These are phyloP conservation scores for Chrysanthemum seticuspe DNA, from an alignment of 129 eudicot genomes.

Conservation along the genomic window DNA sequence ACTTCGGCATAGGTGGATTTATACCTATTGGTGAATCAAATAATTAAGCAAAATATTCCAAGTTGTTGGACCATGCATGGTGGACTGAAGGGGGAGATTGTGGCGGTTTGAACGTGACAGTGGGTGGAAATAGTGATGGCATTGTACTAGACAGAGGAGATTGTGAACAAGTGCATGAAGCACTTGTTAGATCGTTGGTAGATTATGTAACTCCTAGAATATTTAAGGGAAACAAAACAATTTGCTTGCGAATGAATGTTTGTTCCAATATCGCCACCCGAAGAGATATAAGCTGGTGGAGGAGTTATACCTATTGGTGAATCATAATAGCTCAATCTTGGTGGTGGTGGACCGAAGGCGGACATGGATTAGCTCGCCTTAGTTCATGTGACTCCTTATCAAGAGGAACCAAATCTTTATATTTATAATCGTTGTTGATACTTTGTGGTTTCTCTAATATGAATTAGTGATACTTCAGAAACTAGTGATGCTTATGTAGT, in stretches of 20 bases:
- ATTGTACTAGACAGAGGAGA: conserved; percentile 16
- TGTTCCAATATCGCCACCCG: conserved; percentile 10
- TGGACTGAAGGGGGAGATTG: conserved; percentile 24
- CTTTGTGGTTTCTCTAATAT: too few species aligned
- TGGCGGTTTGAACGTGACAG: conserved; percentile 24
- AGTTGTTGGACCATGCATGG: background rate
- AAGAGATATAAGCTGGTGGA: too few species aligned
- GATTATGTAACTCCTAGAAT: conserved; percentile 18
- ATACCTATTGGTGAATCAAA: conserved; percentile 23
- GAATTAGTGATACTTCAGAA: too few species aligned
- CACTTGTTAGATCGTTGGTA: conserved; percentile 17
- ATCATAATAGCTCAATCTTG: too few species aligned
- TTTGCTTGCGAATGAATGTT: conserved; percentile 14
- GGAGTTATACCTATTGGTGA: too few species aligned
- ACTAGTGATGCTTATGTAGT: too few species aligned
- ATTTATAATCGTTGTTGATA: too few species aligned
- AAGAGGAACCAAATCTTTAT: too few species aligned
- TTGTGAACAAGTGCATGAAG: conserved; percentile 60
- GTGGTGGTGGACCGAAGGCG: too few species aligned
- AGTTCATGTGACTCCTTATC: too few species aligned
- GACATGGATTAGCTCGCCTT: too few species aligned
- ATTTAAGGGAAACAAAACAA: conserved; percentile 20
- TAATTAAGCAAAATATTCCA: conserved; percentile 22
- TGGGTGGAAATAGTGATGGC: conserved; percentile 32
- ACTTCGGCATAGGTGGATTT: conserved; percentile 23